Base-by-base conservation (phyloP, 2,329 filamentous ascomycete genomes). In the Claviceps cyperi region DNA sequence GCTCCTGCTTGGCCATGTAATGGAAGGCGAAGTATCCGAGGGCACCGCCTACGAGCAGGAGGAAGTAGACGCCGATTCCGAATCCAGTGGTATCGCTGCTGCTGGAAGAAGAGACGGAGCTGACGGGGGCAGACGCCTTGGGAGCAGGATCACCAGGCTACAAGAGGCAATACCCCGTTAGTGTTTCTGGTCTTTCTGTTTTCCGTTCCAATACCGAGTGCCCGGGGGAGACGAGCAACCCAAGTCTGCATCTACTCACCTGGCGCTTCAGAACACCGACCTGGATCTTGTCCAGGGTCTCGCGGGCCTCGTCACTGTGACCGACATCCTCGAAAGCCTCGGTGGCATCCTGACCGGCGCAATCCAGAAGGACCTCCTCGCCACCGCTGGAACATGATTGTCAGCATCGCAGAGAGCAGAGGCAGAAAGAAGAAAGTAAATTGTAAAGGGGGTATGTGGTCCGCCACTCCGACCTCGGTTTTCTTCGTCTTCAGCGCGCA, bases 321-420 rank as follows among this genome's bases (percentile, higher is more conserved):
- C 92, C 92, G 63, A 98, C 92, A 71, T 98, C 92, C 75, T 98
- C 92, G 67, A 98, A 98, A 54, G 92, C 91, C 73, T 97, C 92
- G 61, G 91, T 95, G 62, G 86, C 85, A 70, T 98, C 92, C 73
- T 95, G 90, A 59, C 92, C 92, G 63, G 77, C 92, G 56, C 97
- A 90, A 60, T 98, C 92, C 59, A 98, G 84, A 56, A 98, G 75
- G 60, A 98, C 92, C 75, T 98, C 92, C 74, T 98, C 92, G 73
- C 92, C 92, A 75, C 92, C 92, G 62, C 92, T 97, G 64, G 39
- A 47, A 50, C 24, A 50, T 24, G 21, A 50, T 39, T 45, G 22
- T 52, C 40, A 50, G 50, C 50, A 43, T 36, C 9, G 8, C 36
- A 39, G 9, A 3, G 19, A n/a, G n/a, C 8, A 19, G n/a, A 17